phyloP scores from a whole-genome alignment of 2,329 filamentous ascomycete genomes.

The Neofusicoccum sp. region DNA sequence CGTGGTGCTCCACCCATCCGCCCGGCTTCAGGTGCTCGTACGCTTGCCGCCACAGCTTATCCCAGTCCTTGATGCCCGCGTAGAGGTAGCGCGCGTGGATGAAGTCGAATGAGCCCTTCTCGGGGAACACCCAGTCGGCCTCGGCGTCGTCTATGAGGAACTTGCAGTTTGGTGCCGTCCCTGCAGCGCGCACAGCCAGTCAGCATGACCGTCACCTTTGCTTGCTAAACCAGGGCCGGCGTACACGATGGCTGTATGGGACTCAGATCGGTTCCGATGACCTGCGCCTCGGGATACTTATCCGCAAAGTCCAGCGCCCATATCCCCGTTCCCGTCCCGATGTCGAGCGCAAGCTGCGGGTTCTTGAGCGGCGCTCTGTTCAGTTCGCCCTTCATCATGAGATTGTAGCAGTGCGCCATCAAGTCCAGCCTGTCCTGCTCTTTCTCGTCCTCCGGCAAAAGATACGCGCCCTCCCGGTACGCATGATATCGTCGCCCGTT shows the following conservation, averaged over 20 bases:
- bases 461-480: slow-evolving; percentile 40
- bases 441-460: slow-evolving; percentile 39
- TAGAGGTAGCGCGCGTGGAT: slow-evolving; percentile 56
- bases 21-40: slow-evolving; percentile 46
- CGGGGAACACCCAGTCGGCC: slow-evolving; percentile 57
- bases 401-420: slow-evolving; percentile 40
- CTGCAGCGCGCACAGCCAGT: slow-evolving; percentile 55
- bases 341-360: slow-evolving; percentile 32
- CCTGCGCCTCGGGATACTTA: slow-evolving; percentile 34
- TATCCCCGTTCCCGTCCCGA: slow-evolving; percentile 33
- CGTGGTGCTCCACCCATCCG: slow-evolving; percentile 54
- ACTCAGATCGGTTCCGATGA: slow-evolving; percentile 40
- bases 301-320: slow-evolving; percentile 40
- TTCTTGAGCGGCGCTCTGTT: slow-evolving; percentile 35
- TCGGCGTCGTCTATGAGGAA: slow-evolving; percentile 32
- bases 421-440: slow-evolving; percentile 42
- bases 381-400: slow-evolving; percentile 38
- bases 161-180: slow-evolving; percentile 41
- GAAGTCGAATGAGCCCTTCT: slow-evolving; percentile 53
- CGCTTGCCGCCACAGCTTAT: slow-evolving; percentile 46
- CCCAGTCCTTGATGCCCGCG: slow-evolving; percentile 56
- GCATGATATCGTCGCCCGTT: slow-evolving; percentile 37
- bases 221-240: slow-evolving; percentile 28
- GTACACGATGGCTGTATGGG: slow-evolving; percentile 26
- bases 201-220: slow-evolving; percentile 44